phyloP scores from a whole-genome alignment of 2,329 filamentous ascomycete species.

The Fusarium sp. region DNA sequence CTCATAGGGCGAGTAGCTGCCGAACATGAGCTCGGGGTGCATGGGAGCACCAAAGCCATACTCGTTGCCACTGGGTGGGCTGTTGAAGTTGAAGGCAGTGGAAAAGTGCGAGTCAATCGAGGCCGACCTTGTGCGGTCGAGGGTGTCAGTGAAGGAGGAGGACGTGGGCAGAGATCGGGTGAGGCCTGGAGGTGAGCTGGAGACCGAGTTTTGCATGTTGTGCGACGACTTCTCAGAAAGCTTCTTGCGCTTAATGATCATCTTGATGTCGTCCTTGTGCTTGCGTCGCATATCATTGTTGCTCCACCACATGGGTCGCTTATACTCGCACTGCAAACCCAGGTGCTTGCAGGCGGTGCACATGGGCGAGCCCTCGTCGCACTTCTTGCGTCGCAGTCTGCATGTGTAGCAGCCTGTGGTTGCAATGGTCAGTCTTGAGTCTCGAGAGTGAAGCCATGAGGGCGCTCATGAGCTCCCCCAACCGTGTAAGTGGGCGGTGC shows the following conservation, averaged over 20 bases:
- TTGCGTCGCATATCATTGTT: conserved; percentile 86
- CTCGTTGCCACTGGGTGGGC: conserved; percentile 63
- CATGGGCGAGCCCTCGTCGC: conserved; percentile 72
- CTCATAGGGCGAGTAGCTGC: conserved; percentile 82
- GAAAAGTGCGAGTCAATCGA: conserved; percentile 86
- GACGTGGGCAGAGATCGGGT: conserved; percentile 86
- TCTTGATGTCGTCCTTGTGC: conserved; percentile 97
- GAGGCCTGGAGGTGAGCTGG: conserved; percentile 78
- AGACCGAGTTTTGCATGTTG: conserved; percentile 64
- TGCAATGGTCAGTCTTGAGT: conserved; percentile 45
- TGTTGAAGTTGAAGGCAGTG: conserved; percentile 79
- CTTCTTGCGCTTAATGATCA: conserved; percentile 97
- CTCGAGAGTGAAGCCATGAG: conserved; percentile 1
- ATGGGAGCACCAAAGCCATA: conserved; percentile 74
- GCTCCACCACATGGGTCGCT: conserved; percentile 96
- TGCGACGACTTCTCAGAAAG: conserved; percentile 83
- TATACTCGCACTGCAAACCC: conserved; percentile 92
- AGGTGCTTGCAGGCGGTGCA: conserved; percentile 79
- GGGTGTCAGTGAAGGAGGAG: conserved; percentile 80
- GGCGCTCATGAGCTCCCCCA: conserved; percentile 6
- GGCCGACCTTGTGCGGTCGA: conserved; percentile 78
- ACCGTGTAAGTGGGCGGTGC: conserved; percentile 46
- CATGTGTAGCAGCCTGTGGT: conserved; percentile 74
- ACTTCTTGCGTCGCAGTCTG: conserved; percentile 76
- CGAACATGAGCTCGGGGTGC: conserved; percentile 70